These are phyloP conservation scores for Fusarium irregulare DNA, from an alignment of 2,329 filamentous ascomycete species.

Conservation along the genomic window DNA sequence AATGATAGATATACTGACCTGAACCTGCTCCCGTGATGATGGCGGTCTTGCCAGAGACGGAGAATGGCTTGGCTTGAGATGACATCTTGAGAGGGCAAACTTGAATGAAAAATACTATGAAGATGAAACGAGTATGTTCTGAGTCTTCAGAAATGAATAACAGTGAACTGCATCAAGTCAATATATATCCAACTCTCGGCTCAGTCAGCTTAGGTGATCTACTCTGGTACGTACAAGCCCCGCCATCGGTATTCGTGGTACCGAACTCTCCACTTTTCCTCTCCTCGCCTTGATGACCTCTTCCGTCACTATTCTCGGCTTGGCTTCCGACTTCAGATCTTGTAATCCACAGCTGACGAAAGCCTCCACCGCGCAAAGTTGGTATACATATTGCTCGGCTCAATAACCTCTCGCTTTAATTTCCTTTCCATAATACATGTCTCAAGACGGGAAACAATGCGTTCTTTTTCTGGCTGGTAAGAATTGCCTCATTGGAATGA, in stretches of 20 bases:
- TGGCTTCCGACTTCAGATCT: background rate
- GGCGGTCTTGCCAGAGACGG: constrained; percentile 38
- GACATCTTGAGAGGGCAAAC: constrained; percentile 1
- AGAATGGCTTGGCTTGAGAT: constrained; percentile 19
- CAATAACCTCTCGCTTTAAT: background rate
- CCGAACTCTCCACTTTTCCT: constrained; percentile 27
- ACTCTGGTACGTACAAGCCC: background rate
- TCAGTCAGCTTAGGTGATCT: background rate
- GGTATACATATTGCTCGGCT: background rate
- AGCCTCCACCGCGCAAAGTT: background rate
- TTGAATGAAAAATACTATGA: too few relatives aligned
- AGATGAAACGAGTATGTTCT: too few relatives aligned
- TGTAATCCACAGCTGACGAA: background rate
- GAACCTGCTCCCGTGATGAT: constrained; percentile 39
- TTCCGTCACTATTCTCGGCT: background rate
- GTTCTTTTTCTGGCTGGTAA: constrained; percentile 43
- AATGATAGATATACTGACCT: background rate
- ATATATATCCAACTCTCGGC: background rate
- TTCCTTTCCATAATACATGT: too few relatives aligned
- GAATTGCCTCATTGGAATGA: accelerated
- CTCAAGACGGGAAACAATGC: constrained; percentile 25
- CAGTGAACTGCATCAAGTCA: background rate
- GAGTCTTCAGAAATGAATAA: accelerated
- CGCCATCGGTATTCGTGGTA: background rate
- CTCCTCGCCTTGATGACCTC: constrained; percentile 32